Percentiles rank a stretch among this genome's conserved stretches.
Conservation (phyloP, 148 eudicot species). For the Persicaria maculosa region DNA sequence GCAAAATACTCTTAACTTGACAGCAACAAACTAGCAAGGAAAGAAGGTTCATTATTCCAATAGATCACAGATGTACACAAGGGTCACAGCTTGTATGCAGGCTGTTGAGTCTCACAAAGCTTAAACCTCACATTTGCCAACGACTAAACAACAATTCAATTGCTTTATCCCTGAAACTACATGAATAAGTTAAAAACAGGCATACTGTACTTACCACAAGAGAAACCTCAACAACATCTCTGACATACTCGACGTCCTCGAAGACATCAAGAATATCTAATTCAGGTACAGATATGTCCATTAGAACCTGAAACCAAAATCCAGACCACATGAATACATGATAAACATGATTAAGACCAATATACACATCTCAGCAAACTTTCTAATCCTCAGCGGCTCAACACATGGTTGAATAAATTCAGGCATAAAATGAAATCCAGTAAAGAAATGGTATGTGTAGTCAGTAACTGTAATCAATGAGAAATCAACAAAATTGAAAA, state of each 20-base stretch:
- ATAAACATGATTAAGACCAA: neutral
- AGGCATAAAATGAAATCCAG: neutral
- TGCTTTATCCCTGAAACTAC: neutral
- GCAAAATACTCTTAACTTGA: neutral
- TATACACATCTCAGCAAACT: too few species aligned
- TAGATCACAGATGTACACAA: neutral
- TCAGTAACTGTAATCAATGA: neutral
- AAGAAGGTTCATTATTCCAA: neutral
- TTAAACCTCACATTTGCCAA: neutral
- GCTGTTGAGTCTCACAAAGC: neutral
- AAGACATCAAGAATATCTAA: conserved; percentile 46
- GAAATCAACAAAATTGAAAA: neutral
- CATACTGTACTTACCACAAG: conserved; percentile 23
- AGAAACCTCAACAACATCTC: conserved; percentile 39
- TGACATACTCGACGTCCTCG: conserved; percentile 64
- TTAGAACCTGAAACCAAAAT: conserved; percentile 38
- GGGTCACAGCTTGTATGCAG: neutral
- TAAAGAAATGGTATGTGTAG: neutral
- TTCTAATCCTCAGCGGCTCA: too few species aligned
- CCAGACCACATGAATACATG: neutral
- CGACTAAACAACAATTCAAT: neutral
- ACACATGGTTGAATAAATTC: too few species aligned
- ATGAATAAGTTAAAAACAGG: neutral
- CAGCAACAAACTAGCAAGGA: neutral
- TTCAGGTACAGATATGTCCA: conserved; percentile 41